phyloP scores from a whole-genome alignment of 1,284 basidiomycete genomes.

The Prillingera fragicola region DNA sequence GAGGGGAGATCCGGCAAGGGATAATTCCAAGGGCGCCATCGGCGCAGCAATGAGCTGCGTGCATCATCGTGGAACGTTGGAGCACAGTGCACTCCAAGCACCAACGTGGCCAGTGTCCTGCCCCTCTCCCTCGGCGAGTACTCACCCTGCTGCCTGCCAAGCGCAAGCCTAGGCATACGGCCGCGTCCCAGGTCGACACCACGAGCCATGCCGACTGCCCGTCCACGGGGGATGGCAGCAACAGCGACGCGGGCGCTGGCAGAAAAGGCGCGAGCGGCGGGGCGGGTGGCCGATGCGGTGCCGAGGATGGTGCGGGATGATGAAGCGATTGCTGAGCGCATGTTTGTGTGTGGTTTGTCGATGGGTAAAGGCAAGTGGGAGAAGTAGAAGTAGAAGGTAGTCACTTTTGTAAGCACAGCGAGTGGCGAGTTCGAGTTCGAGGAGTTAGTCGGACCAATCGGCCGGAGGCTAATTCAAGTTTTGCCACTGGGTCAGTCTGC shows the following conservation, averaged over 20 bases:
- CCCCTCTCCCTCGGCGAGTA: too few relatives aligned
- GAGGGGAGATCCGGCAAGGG: not conserved
- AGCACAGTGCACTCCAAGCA: too few relatives aligned
- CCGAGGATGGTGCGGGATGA: slow-evolving; percentile 20
- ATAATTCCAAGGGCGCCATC: not conserved
- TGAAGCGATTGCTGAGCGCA: slow-evolving; percentile 31
- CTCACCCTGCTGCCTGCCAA: slow-evolving; percentile 21
- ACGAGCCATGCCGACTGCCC: not conserved
- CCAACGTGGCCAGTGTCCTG: not conserved
- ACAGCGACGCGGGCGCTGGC: slow-evolving; percentile 3
- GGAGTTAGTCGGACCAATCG: slow-evolving; percentile 12
- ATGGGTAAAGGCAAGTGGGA: not conserved
- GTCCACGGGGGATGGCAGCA: not conserved
- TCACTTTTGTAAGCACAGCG: not conserved
- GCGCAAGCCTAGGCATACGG: slow-evolving; percentile 6
- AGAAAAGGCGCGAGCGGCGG: slow-evolving; percentile 13
- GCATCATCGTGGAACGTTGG: too few relatives aligned
- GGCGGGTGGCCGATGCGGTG: slow-evolving; percentile 2
- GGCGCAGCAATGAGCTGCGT: not conserved
- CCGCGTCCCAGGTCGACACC: slow-evolving; percentile 8
- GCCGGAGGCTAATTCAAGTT: not conserved
- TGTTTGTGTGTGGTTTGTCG: slow-evolving; percentile 4
- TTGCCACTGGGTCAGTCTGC: too few relatives aligned
- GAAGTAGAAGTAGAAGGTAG: not conserved
- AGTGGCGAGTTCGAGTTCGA: not conserved